phyloP scores from a whole-genome alignment of 2,329 filamentous ascomycete species.

The Metarhizium robertsii region DNA sequence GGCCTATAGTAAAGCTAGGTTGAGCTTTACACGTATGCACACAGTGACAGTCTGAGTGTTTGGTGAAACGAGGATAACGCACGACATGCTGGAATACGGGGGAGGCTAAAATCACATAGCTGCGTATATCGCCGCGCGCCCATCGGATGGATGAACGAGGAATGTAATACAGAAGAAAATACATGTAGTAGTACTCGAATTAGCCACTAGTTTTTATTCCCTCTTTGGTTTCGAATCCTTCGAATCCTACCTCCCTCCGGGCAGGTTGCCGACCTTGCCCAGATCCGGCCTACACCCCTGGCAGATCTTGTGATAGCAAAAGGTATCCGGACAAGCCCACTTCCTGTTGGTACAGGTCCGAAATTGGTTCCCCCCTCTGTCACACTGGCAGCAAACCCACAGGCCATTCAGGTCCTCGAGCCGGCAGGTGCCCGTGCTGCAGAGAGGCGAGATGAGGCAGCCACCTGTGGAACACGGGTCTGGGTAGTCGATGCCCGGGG shows the following conservation, averaged over 20 bases:
- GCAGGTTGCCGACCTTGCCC: not conserved
- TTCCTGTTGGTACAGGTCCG: constrained; percentile 36
- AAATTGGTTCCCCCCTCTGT: constrained; percentile 34
- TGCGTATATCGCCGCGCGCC: no score
- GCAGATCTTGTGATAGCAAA: constrained; percentile 45
- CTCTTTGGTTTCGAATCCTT: not conserved
- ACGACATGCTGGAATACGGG: no score
- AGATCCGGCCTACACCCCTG: constrained; percentile 29
- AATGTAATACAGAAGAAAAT: no score
- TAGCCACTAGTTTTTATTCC: no score
- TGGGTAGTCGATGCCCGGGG: constrained; percentile 23
- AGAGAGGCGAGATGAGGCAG: constrained; percentile 36
- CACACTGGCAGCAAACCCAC: constrained; percentile 43
- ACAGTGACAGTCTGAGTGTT: no score
- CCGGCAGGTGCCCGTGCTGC: constrained; percentile 38
- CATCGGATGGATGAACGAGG: no score
- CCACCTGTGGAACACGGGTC: constrained; percentile 36
- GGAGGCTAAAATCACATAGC: no score
- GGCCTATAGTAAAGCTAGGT: no score
- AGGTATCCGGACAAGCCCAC: constrained; percentile 36
- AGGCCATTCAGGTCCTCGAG: constrained; percentile 36
- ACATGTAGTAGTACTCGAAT: no score
- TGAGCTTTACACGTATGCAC: no score
- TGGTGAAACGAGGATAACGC: no score
- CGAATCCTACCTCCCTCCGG: constrained; percentile 10